phyloP scores from a whole-genome alignment of 2,329 filamentous ascomycete genomes.

The Daldinia eschscholtzii region DNA sequence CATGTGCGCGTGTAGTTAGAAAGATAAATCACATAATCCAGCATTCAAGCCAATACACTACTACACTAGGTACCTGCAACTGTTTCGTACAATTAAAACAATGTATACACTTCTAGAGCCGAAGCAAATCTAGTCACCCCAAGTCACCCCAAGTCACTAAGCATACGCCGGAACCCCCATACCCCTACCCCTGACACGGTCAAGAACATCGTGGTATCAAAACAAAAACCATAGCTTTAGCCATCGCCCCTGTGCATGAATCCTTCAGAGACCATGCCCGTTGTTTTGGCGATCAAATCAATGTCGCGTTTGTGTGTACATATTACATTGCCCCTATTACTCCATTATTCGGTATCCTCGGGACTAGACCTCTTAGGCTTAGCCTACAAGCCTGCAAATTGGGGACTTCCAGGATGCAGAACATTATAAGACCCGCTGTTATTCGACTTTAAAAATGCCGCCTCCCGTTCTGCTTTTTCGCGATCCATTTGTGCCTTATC shows the following conservation, averaged over 20 bases:
- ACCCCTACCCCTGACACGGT: slow-evolving; percentile 5
- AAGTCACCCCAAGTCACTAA: slow-evolving; percentile 2
- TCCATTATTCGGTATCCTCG: neutral
- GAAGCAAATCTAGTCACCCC: slow-evolving; percentile 20
- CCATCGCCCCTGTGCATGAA: slow-evolving; percentile 9
- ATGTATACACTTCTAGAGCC: slow-evolving; percentile 13
- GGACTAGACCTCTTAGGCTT: neutral
- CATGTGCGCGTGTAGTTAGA: neutral
- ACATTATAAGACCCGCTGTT: slow-evolving; percentile 51
- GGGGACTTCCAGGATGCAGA: slow-evolving; percentile 51
- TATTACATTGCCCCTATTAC: slow-evolving; percentile 28
- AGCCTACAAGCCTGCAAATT: slow-evolving; percentile 52
- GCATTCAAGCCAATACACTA: neutral
- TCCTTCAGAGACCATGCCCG: slow-evolving; percentile 17
- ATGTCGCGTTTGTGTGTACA: slow-evolving; percentile 20
- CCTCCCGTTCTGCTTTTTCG: slow-evolving; percentile 82
- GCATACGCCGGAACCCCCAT: slow-evolving; percentile 11
- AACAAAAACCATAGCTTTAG: slow-evolving; percentile 20
- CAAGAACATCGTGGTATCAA: slow-evolving; percentile 32
- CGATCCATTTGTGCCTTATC: slow-evolving; percentile 84
- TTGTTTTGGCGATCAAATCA: slow-evolving; percentile 13
- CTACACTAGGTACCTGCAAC: too few relatives aligned
- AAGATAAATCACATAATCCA: neutral
- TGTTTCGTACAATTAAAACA: slow-evolving; percentile 17
- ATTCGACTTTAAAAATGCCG: slow-evolving; percentile 49